Conservation (phyloP, 176 grass and related monocot genomes). For the Bonia amplexicaulis region DNA sequence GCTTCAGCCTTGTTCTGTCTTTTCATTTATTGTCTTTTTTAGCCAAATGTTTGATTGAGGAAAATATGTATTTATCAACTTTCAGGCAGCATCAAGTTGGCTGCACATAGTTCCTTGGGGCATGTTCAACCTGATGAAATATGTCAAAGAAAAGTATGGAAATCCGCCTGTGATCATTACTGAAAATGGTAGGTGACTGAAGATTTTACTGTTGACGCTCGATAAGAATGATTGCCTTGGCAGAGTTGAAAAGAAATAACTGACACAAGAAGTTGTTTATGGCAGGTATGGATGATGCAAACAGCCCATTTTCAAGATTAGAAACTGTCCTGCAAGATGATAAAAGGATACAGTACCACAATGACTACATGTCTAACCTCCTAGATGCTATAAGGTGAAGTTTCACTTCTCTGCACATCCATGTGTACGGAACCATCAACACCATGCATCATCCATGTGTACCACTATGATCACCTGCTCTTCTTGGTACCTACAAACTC, state of each 20-base stretch:
- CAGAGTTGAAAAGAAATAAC: neutral
- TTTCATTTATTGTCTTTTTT: neutral
- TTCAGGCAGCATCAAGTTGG: conserved; percentile 79
- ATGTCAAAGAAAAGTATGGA: conserved; percentile 84
- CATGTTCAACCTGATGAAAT: conserved; percentile 66
- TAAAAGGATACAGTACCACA: conserved; percentile 90
- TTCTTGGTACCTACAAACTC: neutral
- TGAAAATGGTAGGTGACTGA: conserved; percentile 60
- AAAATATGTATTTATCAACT: neutral
- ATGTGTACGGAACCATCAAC: neutral
- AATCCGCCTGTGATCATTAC: conserved; percentile 75
- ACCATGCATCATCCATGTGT: neutral
- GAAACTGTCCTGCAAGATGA: conserved; percentile 57
- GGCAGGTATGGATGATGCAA: conserved; percentile 80
- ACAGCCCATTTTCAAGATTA: conserved; percentile 43
- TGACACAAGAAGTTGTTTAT: neutral
- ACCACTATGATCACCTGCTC: neutral
- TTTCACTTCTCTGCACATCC: neutral
- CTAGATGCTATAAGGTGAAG: conserved; percentile 67
- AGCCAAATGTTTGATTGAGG: neutral
- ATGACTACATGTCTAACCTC: conserved; percentile 69
- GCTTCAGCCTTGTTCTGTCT: neutral
- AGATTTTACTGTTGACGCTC: neutral
- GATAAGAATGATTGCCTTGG: neutral
- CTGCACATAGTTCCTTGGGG: conserved; percentile 91